Evolutionary conservation across 202 grass and related monocot species (phyloP), one percentile per base, ranked within the genome.

Genomic region (Carex sylvatica): DNA sequence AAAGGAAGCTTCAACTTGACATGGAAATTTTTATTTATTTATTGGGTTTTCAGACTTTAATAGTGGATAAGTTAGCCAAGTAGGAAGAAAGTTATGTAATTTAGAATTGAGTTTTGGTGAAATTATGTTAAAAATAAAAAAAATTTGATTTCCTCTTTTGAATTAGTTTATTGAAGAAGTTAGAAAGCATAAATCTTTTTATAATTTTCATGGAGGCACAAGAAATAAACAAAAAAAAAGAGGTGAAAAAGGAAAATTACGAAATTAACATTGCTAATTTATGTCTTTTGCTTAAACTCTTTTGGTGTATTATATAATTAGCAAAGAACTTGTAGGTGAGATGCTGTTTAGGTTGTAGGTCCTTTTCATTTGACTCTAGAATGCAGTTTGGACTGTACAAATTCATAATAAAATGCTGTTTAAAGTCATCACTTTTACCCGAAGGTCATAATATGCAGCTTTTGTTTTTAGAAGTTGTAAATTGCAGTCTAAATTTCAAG

Each of bases 261-360:
- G 46, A 35, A 28, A 82, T 35, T 28, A 53, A 5, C 63, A 70
- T 69, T 18, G 46, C 23, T 20, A 23, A 19, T 82, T 78, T 31
- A 59, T 36, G 14, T 59, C 54, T 20, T 56, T 77, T 72, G 35
- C 33, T 60, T 59, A 13, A 66, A 70, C 31, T 54, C 4, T 67
- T 46, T 26, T 78, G 11, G 44, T 68, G 70, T 40, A 59, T 49
- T 70, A 18, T 55, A 54, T 20, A 56, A 52, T 82, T 82, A 46
- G 62, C 15, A 30, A 31, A 81, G 79, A 70, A 67, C 44, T 82
- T 70, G 80, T 82, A 7, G 80, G 80, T 82, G 47, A 70, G 80
- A 70, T 82, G 20, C 80, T 82, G 63, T 65, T 49, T 58, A 70
- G 63, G 80, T 82, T 66, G 24, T 33, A 54, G 1, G 62, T 82